These are phyloP conservation scores for Herpetomonas samuelpessoai DNA, from an alignment of 208 protist species.

Conservation along the genomic window DNA sequence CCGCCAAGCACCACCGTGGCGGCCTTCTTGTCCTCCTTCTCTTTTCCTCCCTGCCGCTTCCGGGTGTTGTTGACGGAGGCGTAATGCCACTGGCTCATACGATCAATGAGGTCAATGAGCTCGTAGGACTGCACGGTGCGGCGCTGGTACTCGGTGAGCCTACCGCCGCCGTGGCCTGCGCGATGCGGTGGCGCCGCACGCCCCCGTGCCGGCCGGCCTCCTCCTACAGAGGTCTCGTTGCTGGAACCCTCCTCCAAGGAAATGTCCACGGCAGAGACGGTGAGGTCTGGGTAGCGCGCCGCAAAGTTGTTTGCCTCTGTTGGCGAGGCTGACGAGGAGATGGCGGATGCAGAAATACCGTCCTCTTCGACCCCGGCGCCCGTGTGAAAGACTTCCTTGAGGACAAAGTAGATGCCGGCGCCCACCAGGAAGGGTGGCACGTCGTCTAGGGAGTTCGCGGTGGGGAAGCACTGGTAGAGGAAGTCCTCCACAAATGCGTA, in stretches of 20 bases:
- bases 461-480: conserved; percentile 89
- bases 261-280: neutral
- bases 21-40: neutral
- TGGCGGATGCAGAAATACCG: neutral
- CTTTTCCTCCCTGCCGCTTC: neutral
- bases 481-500: conserved; percentile 91
- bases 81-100: neutral
- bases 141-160: conserved; percentile 1
- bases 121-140: neutral
- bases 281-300: neutral
- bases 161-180: neutral
- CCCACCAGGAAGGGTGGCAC: conserved; percentile 76
- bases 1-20: neutral
- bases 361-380: neutral
- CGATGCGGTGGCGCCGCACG: too few species aligned
- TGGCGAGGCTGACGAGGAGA: neutral
- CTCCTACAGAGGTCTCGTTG: neutral
- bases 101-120: neutral
- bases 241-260: neutral
- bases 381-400: conserved; percentile 59
- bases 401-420: conserved; percentile 70
- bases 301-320: neutral
- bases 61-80: neutral
- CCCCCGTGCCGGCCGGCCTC: too few species aligned
- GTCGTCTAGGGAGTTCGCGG: conserved; percentile 52